phyloP scores from a whole-genome alignment of 2,329 filamentous ascomycete genomes.

The Fusarium coffeatum region DNA sequence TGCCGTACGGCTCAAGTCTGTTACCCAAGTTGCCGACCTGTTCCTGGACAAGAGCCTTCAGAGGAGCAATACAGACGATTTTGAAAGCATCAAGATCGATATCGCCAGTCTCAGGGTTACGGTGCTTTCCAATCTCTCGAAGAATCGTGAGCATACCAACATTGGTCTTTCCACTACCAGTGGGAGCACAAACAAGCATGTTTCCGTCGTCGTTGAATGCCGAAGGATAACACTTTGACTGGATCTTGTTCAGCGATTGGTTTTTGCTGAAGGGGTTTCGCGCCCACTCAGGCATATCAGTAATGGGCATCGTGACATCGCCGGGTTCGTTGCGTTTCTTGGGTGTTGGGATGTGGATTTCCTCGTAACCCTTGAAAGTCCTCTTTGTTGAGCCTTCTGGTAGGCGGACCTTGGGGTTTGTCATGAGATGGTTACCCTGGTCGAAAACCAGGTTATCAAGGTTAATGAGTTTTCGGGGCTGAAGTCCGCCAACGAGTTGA shows the following conservation, averaged over 20 bases:
- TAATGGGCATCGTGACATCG: conserved; percentile 84
- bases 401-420: conserved; percentile 94
- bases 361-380: conserved; percentile 97
- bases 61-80: conserved; percentile 95
- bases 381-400: conserved; percentile 95
- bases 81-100: conserved; percentile 98
- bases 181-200: conserved; percentile 97
- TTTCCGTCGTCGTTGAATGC: conserved; percentile 96
- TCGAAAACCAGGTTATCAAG: conserved; percentile 97
- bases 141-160: conserved; percentile 98
- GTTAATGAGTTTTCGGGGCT: conserved; percentile 89
- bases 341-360: conserved; percentile 95
- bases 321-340: conserved; percentile 86
- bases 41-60: conserved; percentile 96
- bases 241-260: conserved; percentile 91
- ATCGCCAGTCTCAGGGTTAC: conserved; percentile 88
- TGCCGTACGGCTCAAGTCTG: conserved; percentile 88
- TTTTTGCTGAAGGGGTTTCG: conserved; percentile 85
- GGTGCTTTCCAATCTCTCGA: conserved; percentile 95
- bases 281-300: conserved; percentile 93
- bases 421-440: conserved; percentile 98
- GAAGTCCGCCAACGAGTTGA: conserved; percentile 81
- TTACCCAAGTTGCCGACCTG: conserved; percentile 98
- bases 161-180: conserved; percentile 97
- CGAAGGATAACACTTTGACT: conserved; percentile 90